Evolutionary conservation across 2,329 filamentous ascomycete species (phyloP), one percentile per base, ranked within the genome.

Genomic region (Chaetomium sp.): DNA sequence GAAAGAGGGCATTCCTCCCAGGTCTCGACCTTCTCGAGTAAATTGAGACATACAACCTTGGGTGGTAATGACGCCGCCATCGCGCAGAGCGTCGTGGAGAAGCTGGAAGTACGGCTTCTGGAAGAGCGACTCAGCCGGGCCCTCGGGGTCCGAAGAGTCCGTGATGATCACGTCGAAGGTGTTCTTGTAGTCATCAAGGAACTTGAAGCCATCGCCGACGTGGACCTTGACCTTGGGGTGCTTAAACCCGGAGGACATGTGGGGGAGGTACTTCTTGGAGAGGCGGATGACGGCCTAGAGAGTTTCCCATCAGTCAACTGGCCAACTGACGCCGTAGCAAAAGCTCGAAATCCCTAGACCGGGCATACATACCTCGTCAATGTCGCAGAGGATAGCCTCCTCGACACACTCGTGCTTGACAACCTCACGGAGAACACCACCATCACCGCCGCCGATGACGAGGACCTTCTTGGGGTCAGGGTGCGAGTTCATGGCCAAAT

Each of bases 81-180:
- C 90, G 65, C 89, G 86, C 67, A 97, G 85, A 67, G 94, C 94
- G 69, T 86, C 88, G 73, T 87, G 81, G 61, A 99, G 83, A 65
- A 99, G 86, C 81, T 96, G 81, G 76, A 97, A 99, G 84, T 99
- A 99, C 60, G 91, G 87, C 82, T 96, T 96, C 83, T 97, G 84
- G 87, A 99, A 99, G 63, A 99, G 83, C 68, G 83, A 87, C 84
- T 97, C 91, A 65, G 94, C 94, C 36, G 94, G 94, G 62, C 94
- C 94, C 73, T 97, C 94, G 54, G 94, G 94, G 73, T 99, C 94
- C 60, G 90, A 96, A 65, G 90, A 95, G 78, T 99, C 94, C 68
- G 94, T 99, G 79, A 99, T 97, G 79, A 99, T 99, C 70, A 99
- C 91, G 71, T 99, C 94, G 71, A 99, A 99, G 71, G 87, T 82